Evolutionary conservation across 1,284 basidiomycete species (phyloP), one percentile per base, ranked within the genome.

Genomic region (Mycena citricolor): DNA sequence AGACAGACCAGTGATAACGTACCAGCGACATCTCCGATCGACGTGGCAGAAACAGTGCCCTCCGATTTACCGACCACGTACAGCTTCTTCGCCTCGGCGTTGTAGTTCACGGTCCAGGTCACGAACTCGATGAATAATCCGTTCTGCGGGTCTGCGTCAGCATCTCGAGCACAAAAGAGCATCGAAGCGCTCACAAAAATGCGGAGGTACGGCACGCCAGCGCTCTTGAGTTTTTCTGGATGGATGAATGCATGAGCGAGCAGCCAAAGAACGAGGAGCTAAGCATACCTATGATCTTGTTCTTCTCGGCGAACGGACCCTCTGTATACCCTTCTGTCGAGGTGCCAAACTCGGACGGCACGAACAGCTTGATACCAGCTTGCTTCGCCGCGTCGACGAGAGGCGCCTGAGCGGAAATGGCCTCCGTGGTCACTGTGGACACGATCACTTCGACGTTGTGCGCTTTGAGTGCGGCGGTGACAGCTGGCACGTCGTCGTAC

Each of bases 61-160:
- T 58, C 47, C 2, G 58, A 58, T 20, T 49, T 39, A 8, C 59
- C 54, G 14, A 55, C 39, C 33, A 57, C 38, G 38, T 54, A 49
- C 29, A 42, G 12, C 31, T 44, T 49, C 13, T 49, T 44, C 10
- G 39, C 49, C n/a, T 42, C 24, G 21, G 25, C 26, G n/a, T n/a
- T n/a, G 24, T 40, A 40, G 17, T 30, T 47, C 11, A 40, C 21
- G 12, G 55, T 29, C 32, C 32, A 50, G 2, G 52, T 52, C 20
- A 58, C 37, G 21, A 19, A 44, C 14, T 54, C 49, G 14, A 42
- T 47, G 45, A 59, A 60, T 10, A 47, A 12, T n/a, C 60, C 57
- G 25, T 38, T 54, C 61, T 58, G 30, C 20, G 16, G 16, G 4
- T 19, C n/a, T 43, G 13, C 28, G 20, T 22, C 8, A 30, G 19